Conservation (phyloP, 768 basidiomycete genomes). For the Nevesoporus exiguus region DNA sequence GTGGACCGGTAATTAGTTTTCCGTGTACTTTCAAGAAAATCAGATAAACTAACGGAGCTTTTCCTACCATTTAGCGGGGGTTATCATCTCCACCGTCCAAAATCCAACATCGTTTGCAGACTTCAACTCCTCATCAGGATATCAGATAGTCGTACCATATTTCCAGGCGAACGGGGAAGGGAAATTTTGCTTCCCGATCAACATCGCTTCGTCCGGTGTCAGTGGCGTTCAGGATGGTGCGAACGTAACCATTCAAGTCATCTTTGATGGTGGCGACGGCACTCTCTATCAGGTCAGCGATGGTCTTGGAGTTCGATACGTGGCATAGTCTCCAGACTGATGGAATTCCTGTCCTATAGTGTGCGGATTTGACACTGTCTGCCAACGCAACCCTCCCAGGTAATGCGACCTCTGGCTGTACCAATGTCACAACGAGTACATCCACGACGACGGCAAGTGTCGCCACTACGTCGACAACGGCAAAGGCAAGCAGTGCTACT, state of each 20-base stretch:
- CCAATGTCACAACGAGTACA: slow-evolving; percentile 30
- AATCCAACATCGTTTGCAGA: slow-evolving; percentile 62
- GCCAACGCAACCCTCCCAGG: slow-evolving; percentile 47
- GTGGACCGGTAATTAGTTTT: slow-evolving; percentile 47
- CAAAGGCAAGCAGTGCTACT: no score
- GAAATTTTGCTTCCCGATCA: slow-evolving; percentile 60
- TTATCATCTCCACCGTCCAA: slow-evolving; percentile 49
- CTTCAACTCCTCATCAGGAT: slow-evolving; percentile 47
- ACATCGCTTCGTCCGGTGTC: slow-evolving; percentile 50
- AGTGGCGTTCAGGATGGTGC: slow-evolving; percentile 54
- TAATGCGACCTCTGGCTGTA: slow-evolving; percentile 34
- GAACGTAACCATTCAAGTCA: slow-evolving; percentile 71
- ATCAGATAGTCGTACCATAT: slow-evolving; percentile 43
- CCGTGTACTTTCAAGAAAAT: neutral
- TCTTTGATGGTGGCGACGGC: slow-evolving; percentile 71
- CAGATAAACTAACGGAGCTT: slow-evolving; percentile 1
- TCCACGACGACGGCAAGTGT: slow-evolving; percentile 17
- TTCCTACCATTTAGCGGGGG: slow-evolving; percentile 39
- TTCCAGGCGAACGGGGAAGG: slow-evolving; percentile 58
- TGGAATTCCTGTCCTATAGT: slow-evolving; percentile 48
- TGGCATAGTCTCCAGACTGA: no score
- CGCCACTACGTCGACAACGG: no score
- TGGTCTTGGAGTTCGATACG: no score
- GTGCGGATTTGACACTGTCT: slow-evolving; percentile 74
- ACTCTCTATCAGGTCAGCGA: slow-evolving; percentile 62